These are phyloP conservation scores for Psilocybe subaeruginosa DNA, from an alignment of 768 basidiomycete genomes.

Conservation along the genomic window DNA sequence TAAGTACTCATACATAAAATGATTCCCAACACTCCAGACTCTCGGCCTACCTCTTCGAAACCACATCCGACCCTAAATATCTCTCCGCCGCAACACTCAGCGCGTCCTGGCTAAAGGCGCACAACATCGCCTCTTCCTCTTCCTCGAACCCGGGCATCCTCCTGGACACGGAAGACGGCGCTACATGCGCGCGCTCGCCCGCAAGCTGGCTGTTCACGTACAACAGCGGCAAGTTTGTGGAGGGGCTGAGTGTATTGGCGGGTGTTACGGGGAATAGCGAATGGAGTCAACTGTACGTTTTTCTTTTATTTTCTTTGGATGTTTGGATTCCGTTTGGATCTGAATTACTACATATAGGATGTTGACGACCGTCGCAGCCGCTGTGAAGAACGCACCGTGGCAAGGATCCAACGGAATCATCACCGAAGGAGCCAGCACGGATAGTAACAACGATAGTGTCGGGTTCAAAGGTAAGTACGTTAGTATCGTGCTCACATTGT, in stretches of 20 bases:
- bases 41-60: slow-evolving; percentile 52
- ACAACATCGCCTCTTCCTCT: slow-evolving; percentile 33
- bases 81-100: slow-evolving; percentile 46
- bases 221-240: slow-evolving; percentile 56
- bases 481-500: not conserved
- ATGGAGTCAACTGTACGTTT: slow-evolving; percentile 45
- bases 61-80: slow-evolving; percentile 47
- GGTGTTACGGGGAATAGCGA: slow-evolving; percentile 42
- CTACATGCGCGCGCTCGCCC: slow-evolving; percentile 49
- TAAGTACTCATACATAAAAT: not conserved
- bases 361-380: slow-evolving; percentile 35
- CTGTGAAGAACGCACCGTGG: slow-evolving; percentile 48
- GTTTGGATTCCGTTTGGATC: not conserved
- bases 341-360: slow-evolving; percentile 3
- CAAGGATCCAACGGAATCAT: slow-evolving; percentile 52
- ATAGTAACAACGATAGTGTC: slow-evolving; percentile 45
- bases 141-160: slow-evolving; percentile 37
- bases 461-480: slow-evolving; percentile 50
- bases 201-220: slow-evolving; percentile 54
- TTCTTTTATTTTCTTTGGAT: slow-evolving; percentile 2
- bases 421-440: slow-evolving; percentile 48
- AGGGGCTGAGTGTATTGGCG: slow-evolving; percentile 49
- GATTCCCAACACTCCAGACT: slow-evolving; percentile 30
- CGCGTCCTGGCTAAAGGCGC: slow-evolving; percentile 50
- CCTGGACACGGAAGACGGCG: slow-evolving; percentile 49